Base-by-base conservation (phyloP, 768 basidiomycete genomes). In the Russula griseocarnosa region DNA sequence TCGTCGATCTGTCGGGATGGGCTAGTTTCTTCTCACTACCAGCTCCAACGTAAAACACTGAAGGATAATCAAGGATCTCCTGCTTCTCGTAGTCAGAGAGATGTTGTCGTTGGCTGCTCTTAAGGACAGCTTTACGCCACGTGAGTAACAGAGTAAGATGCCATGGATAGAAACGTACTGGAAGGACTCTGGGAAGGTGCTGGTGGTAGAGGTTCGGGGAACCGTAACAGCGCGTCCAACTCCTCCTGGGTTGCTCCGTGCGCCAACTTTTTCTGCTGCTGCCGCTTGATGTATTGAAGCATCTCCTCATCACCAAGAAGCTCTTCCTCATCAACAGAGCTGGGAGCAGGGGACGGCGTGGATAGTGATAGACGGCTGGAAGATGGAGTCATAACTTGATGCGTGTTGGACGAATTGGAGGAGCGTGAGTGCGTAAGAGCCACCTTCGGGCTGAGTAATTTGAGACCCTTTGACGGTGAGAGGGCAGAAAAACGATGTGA, bases 221-320 rank as follows among this genome's bases (percentile, higher is more conserved):
- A 99, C 58, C 86, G 87, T 60, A 97, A 81, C 69, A 98, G 77
- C 54, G 87, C 88, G 67, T 97, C 92, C 52, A 99, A 76, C 68
- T 96, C 91, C 68, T 90, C 87, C 71, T 93, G 91, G 36, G 85
- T 87, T 9, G 92, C 87, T 32, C 93, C 93, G 14, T 82, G 80
- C 11, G 91, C 88, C 66, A 94, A 73, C 74, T 88, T 92, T 79
- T 94, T 94, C 44, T 91, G 85, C 69, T 94, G 89, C 67, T 97
- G 92, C 28, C 94, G 83, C 68, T 86, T 84, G 67, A 98, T 91
- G 74, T 96, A 99, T 63, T 90, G 87, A 71, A 90, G 75, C 97
- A 99, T 99, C 77, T 99, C 97, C 66, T 97, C 94, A 71, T 99
- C 97, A 18, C 92, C 97, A 20, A 90, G 76, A 8, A 88, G 56